Evolutionary conservation across 164 flowering plant genomes (phyloP).

Genomic region (Echeveria elegans): DNA sequence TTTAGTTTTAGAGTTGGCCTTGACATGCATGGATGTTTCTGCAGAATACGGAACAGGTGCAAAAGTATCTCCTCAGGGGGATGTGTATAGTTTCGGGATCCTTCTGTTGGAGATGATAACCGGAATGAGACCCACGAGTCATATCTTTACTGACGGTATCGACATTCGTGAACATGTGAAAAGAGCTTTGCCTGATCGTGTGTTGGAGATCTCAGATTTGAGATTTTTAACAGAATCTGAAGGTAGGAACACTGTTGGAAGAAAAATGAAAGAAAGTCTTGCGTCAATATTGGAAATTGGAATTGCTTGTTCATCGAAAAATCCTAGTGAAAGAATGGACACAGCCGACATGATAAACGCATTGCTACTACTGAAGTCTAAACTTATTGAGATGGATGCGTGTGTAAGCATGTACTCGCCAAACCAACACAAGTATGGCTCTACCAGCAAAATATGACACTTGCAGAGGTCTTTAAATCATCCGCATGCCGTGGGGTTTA

Average conservation of each 20-base stretch:
- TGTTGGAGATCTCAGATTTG: background rate
- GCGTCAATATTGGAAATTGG: background rate
- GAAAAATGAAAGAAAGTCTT: background rate
- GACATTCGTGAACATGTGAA: background rate
- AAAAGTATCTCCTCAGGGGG: background rate
- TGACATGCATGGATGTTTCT: background rate
- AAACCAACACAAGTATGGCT: background rate
- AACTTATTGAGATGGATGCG: background rate
- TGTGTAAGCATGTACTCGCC: background rate
- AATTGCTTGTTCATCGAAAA: background rate
- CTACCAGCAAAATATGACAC: background rate
- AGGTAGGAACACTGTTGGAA: background rate
- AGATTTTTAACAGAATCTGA: background rate
- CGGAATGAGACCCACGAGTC: constrained; percentile 7
- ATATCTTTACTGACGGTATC: background rate
- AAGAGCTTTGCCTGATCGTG: background rate
- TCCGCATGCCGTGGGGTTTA: too few species aligned
- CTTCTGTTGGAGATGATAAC: constrained; percentile 6
- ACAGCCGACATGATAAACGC: background rate
- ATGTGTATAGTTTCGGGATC: constrained; percentile 9
- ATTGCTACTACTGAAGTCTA: background rate
- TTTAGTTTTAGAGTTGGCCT: background rate
- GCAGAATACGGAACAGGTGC: constrained; percentile 9
- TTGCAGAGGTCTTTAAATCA: background rate
- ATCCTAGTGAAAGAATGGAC: constrained; percentile 9